phyloP scores from a whole-genome alignment of 257 asterid genomes.

The Leonotis leonurus region DNA sequence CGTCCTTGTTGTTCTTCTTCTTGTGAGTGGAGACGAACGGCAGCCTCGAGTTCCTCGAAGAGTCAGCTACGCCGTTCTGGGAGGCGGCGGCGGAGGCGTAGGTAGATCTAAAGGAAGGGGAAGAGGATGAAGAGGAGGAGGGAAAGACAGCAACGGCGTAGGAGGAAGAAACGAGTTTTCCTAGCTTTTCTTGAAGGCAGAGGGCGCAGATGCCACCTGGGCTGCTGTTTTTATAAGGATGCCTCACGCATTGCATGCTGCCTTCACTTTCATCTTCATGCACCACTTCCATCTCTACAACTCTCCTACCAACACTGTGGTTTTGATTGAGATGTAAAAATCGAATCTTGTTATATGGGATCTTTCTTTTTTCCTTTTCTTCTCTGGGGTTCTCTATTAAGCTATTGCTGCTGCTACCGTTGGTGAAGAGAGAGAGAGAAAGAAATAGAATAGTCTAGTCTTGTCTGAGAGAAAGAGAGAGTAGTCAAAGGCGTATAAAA shows the following conservation, averaged over 20 bases:
- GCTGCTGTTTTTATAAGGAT: slow-evolving; percentile 64
- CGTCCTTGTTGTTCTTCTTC: slow-evolving; percentile 44
- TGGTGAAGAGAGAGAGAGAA: slow-evolving; percentile 12
- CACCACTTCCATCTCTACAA: slow-evolving; percentile 64
- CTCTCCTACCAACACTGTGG: neutral
- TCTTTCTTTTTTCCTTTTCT: neutral
- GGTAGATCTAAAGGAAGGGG: slow-evolving; percentile 77
- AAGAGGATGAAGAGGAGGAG: slow-evolving; percentile 62
- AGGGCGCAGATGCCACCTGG: slow-evolving; percentile 94
- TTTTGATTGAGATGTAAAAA: neutral
- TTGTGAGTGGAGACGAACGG: slow-evolving; percentile 38
- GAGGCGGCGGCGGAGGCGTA: slow-evolving; percentile 14
- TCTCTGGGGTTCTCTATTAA: neutral
- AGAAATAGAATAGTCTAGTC: too few relatives aligned
- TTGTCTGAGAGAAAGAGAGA: slow-evolving; percentile 9
- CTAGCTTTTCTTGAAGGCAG: slow-evolving; percentile 93
- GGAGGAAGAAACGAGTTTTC: slow-evolving; percentile 86
- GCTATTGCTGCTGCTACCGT: neutral
- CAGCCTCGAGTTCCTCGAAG: slow-evolving; percentile 32
- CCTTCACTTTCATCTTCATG: slow-evolving; percentile 72
- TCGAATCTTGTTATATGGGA: slow-evolving; percentile 3
- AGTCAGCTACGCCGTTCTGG: neutral
- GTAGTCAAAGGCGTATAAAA: slow-evolving; percentile 33
- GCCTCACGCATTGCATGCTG: slow-evolving; percentile 55
- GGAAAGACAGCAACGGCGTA: slow-evolving; percentile 62